Base-by-base conservation (phyloP, 2,329 filamentous ascomycete species). In the Penicillium brasilianum region DNA sequence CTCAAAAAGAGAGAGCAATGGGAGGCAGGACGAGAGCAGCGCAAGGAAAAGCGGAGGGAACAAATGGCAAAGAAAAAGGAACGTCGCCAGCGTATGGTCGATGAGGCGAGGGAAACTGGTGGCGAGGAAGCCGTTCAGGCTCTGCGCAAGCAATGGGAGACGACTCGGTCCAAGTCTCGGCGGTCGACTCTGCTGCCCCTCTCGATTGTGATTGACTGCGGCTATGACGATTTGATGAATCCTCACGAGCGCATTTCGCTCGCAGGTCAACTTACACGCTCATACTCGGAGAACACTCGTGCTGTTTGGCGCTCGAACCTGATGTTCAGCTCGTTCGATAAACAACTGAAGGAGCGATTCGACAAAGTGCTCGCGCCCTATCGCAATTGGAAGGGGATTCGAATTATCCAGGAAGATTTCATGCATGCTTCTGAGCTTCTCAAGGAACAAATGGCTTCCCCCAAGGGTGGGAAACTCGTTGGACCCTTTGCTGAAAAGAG, bases 181-280 rank as follows among this genome's bases (percentile, higher is more conserved):
- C 76, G 69, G 20, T 78, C 83, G 4, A 80, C 82, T 52, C 85
- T 87, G 58, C 84, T 96, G 0, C 93, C 93, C 1, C 80, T 98
- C 22, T 87, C 91, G 0, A 81, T 99, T 66, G 83, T 99, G 61
- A 81, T 99, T 64, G 95, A 99, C 80, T 98, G 94, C 78, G 88
- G 91, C 67, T 99, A 96, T 74, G 93, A 99, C 75, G 83, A 90
- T 44, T 85, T 93, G 72, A 99, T 99, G 95, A 84, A 84, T 54
- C 90, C 94, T 39, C 90, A 90, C 68, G 95, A 99, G 78, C 82
- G 91, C 32, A 88, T 93, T 58, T 97, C 92, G 4, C 84, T 99
- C 13, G 87, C 87, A 1, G 87, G 88, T 59, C 95, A 99, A 77
- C 83, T 99, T 63, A 96, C 92, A 9, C 84, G 95, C 59, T 90